phyloP scores from a whole-genome alignment of 352 stramenopile species.

The Pythium aquatile region DNA sequence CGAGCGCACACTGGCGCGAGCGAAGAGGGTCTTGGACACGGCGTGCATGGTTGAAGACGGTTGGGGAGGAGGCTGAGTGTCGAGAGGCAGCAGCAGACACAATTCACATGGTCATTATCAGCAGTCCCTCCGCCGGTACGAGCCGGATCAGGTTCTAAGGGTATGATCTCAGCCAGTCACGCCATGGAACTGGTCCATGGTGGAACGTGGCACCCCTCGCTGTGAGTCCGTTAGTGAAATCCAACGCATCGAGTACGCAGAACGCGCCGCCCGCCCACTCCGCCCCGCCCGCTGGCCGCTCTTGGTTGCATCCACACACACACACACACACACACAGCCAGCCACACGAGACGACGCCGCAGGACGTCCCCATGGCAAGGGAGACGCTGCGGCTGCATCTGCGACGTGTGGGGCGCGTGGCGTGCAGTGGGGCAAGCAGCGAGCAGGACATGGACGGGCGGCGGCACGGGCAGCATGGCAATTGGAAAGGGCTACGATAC shows the following conservation, averaged over 20 bases:
- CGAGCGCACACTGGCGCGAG: constrained; percentile 25
- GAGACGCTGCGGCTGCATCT: constrained; percentile 1
- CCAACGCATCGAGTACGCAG: constrained; percentile 12
- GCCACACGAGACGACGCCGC: neutral
- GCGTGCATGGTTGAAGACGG: constrained; percentile 31
- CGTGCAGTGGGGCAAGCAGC: neutral
- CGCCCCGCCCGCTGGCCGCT: neutral
- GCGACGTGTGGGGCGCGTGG: neutral
- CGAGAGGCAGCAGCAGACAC: constrained; percentile 20
- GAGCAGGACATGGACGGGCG: neutral
- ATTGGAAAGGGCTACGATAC: constrained; percentile 19
- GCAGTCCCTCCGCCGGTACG: constrained; percentile 63
- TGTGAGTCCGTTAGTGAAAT: constrained; percentile 43
- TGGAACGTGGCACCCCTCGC: constrained; percentile 51
- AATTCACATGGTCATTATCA: constrained; percentile 40
- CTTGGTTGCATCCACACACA: no score
- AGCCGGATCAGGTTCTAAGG: constrained; percentile 69
- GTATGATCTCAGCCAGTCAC: constrained; percentile 63
- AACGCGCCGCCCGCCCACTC: constrained; percentile 3
- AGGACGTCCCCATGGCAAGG: neutral
- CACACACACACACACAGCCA: neutral
- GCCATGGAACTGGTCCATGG: constrained; percentile 49
- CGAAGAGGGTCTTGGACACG: constrained; percentile 37
- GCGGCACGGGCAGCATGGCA: constrained; percentile 7
- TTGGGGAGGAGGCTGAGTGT: neutral